A percentile compares a stretch with the other conserved stretches of the same genome.
phyloP scores from a whole-genome alignment of 768 basidiomycete species.

The Lactifluus subvellereus region DNA sequence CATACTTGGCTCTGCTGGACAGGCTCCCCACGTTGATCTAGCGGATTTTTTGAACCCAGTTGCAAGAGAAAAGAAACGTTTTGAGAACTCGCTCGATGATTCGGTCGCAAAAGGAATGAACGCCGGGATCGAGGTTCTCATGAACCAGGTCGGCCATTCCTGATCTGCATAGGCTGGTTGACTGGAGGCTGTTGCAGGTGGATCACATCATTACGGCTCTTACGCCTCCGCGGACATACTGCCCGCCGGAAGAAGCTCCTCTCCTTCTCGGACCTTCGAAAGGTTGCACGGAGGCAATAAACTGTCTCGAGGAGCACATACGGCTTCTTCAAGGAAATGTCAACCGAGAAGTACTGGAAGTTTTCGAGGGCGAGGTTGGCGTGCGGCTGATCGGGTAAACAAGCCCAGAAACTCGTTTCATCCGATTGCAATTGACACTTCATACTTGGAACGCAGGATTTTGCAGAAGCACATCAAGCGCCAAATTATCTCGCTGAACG shows the following conservation, averaged over 20 bases:
- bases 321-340: constrained; percentile 88
- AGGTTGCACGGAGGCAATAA: constrained; percentile 86
- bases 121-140: constrained; percentile 90
- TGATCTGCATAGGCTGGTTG: background rate
- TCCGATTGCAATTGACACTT: constrained; percentile 8
- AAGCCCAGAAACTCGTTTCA: background rate
- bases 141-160: constrained; percentile 68
- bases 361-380: constrained; percentile 97
- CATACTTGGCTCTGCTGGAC: background rate
- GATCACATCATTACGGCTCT: constrained; percentile 85
- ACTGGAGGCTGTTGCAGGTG: constrained; percentile 45
- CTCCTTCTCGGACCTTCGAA: constrained; percentile 81
- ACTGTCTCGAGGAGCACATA: constrained; percentile 86
- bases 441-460: constrained; percentile 47
- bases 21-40: constrained; percentile 86
- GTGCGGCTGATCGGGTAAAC: constrained; percentile 47
- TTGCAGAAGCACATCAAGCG: constrained; percentile 95
- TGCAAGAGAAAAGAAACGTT: constrained; percentile 93
- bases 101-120: constrained; percentile 91
- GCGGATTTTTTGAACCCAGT: constrained; percentile 92
- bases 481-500: constrained; percentile 90
- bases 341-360: constrained; percentile 92
- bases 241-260: constrained; percentile 72
- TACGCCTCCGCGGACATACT: constrained; percentile 85
- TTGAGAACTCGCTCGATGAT: constrained; percentile 89